These are phyloP conservation scores for Pleurozium schreberi DNA, from an alignment of 225 moss, liverwort and hornwort genomes.

Conservation along the genomic window DNA sequence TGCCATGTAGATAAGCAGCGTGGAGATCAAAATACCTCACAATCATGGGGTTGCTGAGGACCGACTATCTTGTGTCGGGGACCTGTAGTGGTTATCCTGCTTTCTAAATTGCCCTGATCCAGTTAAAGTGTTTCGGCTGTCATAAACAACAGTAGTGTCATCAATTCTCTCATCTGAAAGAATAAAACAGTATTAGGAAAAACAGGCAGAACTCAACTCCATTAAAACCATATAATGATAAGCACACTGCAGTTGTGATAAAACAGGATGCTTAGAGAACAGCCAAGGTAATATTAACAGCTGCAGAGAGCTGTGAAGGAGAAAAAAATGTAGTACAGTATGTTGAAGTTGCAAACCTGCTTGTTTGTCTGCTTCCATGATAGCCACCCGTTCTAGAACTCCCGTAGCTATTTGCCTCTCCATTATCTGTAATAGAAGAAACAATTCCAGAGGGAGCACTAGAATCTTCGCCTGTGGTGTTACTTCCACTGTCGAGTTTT, in stretches of 20 bases:
- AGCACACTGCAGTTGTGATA: background rate
- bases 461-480: slow-evolving; percentile 10
- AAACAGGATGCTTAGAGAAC: background rate
- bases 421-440: slow-evolving; percentile 30
- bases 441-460: slow-evolving; percentile 20
- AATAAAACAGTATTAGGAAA: background rate
- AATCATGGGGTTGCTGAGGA: slow-evolving; percentile 26
- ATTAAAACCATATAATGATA: background rate
- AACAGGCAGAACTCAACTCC: background rate
- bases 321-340: background rate
- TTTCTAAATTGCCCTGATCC: slow-evolving; percentile 62
- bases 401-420: slow-evolving; percentile 33
- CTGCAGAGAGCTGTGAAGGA: background rate
- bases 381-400: slow-evolving; percentile 32
- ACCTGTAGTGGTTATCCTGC: slow-evolving; percentile 62
- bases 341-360: slow-evolving; percentile 27
- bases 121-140: slow-evolving; percentile 33
- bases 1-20: background rate
- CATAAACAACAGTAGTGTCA: background rate
- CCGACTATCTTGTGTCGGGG: slow-evolving; percentile 56
- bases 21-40: slow-evolving; percentile 28
- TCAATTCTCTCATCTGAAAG: background rate
- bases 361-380: slow-evolving; percentile 59
- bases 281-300: background rate
- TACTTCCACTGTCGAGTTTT: slow-evolving; percentile 34